Percentiles rank a stretch among this genome's conserved stretches.
Conservation (phyloP, 129 eudicot species). For the Flaveria linearis region DNA sequence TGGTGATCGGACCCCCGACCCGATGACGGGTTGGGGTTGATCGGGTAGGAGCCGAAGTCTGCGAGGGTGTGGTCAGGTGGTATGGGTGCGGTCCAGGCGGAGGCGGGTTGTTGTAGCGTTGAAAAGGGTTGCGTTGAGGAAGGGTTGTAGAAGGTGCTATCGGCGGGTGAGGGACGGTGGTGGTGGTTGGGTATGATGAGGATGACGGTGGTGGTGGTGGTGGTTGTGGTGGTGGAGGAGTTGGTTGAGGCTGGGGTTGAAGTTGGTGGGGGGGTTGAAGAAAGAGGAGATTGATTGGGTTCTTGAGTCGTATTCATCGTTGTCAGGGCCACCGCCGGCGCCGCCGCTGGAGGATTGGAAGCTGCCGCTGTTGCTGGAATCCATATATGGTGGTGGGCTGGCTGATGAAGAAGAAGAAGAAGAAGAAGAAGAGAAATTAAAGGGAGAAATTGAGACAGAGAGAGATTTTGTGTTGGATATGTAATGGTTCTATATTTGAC, state of each 20-base stretch:
- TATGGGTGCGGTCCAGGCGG: conserved; percentile 42
- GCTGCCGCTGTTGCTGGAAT: conserved; percentile 68
- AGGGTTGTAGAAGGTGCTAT: conserved; percentile 37
- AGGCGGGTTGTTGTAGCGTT: conserved; percentile 34
- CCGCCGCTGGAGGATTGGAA: conserved; percentile 67
- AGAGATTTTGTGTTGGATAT: conserved; percentile 25
- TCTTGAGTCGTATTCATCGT: conserved; percentile 55
- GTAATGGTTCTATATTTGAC: conserved; percentile 7
- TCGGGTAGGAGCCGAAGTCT: conserved; percentile 19
- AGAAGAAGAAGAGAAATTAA: conserved; percentile 3
- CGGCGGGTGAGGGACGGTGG: not conserved
- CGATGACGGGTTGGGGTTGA: conserved; percentile 29
- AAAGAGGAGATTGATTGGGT: conserved; percentile 45
- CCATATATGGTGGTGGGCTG: conserved; percentile 45
- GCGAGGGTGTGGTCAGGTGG: conserved; percentile 5
- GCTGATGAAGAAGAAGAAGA: conserved; percentile 58
- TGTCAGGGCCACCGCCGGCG: conserved; percentile 44
- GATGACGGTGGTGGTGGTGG: conserved; percentile 15
- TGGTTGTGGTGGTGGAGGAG: conserved; percentile 23
- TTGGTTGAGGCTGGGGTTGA: conserved; percentile 24
- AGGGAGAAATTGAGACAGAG: not conserved
- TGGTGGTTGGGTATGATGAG: not conserved
- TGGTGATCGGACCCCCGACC: not conserved
- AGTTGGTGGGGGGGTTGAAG: conserved; percentile 30
- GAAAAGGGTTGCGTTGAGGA: not conserved